Evolutionary conservation across 2,329 filamentous ascomycete genomes (phyloP), one percentile per base, ranked within the genome.

Genomic region (Leptographium procerum): DNA sequence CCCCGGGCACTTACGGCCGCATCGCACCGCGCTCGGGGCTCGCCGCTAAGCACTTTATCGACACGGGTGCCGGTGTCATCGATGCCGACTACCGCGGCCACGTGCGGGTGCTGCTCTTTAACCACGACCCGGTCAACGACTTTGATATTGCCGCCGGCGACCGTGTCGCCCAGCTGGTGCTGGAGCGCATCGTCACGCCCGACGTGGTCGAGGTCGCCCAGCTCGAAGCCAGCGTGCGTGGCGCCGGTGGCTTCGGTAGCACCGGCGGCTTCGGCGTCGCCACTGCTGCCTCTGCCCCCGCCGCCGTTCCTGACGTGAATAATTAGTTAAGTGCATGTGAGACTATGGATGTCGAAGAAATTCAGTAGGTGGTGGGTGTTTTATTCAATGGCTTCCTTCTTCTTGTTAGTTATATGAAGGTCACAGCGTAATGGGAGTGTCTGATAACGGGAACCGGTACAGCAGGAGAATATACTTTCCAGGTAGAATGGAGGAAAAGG

Each of bases 1-100:
- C 94, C 0, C 87, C 83, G 6, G 91, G 89, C 56, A 96, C 91
- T 14, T 97, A 97, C 70, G 92, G 92, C 64, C 87, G 91, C 59
- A 84, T 96, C 58, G 91, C 91, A 3, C 91, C 91, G 11, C 88
- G 91, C 64, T 94, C 89, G n/a, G 91, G 91, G 53, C 85, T 96
- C 40, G 92, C 92, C 2, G 80, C 85, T 61, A 99, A 99, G 77
- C 85, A 97, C 76, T 94, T 91, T 74, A 97, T 99, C 70, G 91
- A 96, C 72, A 94, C 89, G 0, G 91, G 95, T 62, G 94, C 94
- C 0, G 94, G 94, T 57, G 94, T 99, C 63, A 97, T 99, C 66
- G 94, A 99, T 72, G 91, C 92, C 36, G 94, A 99, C 73, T 99
- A 99, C 77, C 83, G 94, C 40, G 94, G 94, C 24, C 88, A 88